Conservation (phyloP, 176 grass and related monocot species). For the Avena sativa region DNA sequence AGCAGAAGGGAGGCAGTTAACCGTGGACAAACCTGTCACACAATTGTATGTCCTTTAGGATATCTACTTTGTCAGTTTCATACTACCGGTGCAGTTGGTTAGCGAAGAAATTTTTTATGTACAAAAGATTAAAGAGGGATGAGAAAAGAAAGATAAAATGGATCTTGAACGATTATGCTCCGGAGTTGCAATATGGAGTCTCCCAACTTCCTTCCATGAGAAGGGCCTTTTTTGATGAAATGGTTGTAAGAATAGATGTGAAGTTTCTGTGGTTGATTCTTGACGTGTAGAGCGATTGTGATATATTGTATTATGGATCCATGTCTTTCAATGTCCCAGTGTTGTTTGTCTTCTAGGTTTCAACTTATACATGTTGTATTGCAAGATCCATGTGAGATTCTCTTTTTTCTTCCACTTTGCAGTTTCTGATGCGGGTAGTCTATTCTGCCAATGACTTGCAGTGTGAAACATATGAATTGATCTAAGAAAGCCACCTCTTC, state of each 20-base stretch:
- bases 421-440: too few relatives aligned
- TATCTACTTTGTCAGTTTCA: not conserved
- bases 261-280: conserved; percentile 31
- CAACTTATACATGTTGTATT: not conserved
- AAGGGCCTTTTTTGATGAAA: conserved; percentile 36
- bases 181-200: not conserved
- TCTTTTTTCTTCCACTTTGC: not conserved
- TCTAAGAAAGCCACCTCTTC: too few relatives aligned
- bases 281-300: conserved; percentile 28
- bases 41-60: conserved; percentile 36
- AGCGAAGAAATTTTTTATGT: conserved; percentile 16
- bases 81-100: not conserved
- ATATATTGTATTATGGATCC: conserved; percentile 29
- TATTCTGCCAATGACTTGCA: too few relatives aligned
- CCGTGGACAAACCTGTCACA: not conserved
- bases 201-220: not conserved
- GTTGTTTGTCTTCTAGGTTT: not conserved
- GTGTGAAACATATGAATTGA: too few relatives aligned
- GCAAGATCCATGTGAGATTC: conserved; percentile 5
- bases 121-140: conserved; percentile 50
- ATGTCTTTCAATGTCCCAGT: not conserved
- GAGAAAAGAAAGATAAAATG: not conserved
- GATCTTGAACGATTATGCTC: too few relatives aligned
- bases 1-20: conserved; percentile 77
- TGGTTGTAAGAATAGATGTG: conserved; percentile 43